Evolutionary conservation across 208 protist species (phyloP).

Genomic region (Leishmania major): DNA sequence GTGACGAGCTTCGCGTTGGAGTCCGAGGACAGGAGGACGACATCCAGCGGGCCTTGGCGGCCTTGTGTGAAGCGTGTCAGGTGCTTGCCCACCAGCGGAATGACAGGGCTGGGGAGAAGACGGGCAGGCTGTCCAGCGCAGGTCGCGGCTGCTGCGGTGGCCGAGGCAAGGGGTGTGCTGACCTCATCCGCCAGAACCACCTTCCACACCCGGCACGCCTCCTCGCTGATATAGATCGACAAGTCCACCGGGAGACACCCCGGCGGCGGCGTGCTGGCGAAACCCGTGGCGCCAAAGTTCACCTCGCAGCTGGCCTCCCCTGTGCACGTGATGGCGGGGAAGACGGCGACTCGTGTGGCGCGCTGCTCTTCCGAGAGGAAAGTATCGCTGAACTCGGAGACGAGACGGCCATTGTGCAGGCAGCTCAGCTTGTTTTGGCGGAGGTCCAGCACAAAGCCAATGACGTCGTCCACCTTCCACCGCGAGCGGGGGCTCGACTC

Average conservation of each 20-base stretch:
- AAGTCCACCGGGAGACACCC: constrained; percentile 81
- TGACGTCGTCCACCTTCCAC: constrained; percentile 84
- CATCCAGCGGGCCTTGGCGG: constrained; percentile 62
- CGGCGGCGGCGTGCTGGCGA: constrained; percentile 47
- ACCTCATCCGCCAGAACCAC: constrained; percentile 50
- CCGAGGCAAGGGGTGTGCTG: constrained; percentile 12
- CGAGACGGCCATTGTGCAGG: constrained; percentile 73
- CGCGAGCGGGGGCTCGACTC: constrained; percentile 65
- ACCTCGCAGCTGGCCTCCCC: constrained; percentile 60
- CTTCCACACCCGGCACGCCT: constrained; percentile 57
- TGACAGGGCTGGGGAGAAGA: constrained; percentile 16
- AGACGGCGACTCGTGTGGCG: constrained; percentile 44
- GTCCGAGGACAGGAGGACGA: constrained; percentile 49
- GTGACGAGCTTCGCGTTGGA: constrained; percentile 34
- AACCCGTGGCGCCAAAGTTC: constrained; percentile 86
- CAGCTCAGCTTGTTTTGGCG: constrained; percentile 58
- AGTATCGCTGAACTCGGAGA: constrained; percentile 58
- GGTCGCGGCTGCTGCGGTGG: not conserved
- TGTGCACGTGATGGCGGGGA: constrained; percentile 52
- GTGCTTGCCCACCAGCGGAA: constrained; percentile 14
- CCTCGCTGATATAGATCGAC: constrained; percentile 55
- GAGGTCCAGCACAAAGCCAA: constrained; percentile 86
- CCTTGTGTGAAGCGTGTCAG: constrained; percentile 30
- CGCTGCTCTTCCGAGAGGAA: constrained; percentile 34
- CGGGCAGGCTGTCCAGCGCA: not conserved